A percentile compares a stretch with the other conserved stretches of the same genome.
phyloP scores from a whole-genome alignment of 345 rosid genomes.

The Noccaea caerulescens region DNA sequence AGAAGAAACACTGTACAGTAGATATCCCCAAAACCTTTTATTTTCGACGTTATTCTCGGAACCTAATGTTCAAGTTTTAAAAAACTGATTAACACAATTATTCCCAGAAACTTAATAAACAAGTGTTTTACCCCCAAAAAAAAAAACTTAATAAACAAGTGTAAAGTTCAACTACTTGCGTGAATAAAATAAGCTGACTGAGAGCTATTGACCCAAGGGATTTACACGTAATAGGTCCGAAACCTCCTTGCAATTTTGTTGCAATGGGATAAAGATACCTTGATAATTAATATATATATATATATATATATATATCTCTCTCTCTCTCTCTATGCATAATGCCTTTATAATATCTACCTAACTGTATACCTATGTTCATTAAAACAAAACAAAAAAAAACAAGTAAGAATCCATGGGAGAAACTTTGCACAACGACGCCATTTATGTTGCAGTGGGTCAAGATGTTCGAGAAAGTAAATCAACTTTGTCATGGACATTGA shows the following conservation, averaged over 20 bases:
- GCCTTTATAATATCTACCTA: not conserved
- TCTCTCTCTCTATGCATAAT: not conserved
- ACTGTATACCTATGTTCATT: not conserved
- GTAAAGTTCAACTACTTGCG: slow-evolving; percentile 20
- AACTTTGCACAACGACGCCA: slow-evolving; percentile 29
- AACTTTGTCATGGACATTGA: slow-evolving; percentile 58
- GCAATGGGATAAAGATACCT: not conserved
- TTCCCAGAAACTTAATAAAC: no score
- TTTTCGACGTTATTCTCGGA: not conserved
- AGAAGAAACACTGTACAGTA: not conserved
- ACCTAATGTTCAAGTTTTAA: not conserved
- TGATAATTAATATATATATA: no score
- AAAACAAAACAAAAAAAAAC: not conserved
- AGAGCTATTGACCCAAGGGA: slow-evolving; percentile 13
- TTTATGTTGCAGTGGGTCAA: slow-evolving; percentile 66
- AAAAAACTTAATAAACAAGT: slow-evolving; percentile 18
- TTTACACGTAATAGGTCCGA: slow-evolving; percentile 29
- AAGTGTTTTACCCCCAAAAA: not conserved
- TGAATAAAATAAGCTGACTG: slow-evolving; percentile 31
- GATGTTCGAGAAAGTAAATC: slow-evolving; percentile 49
- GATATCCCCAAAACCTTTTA: not conserved
- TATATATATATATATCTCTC: no score
- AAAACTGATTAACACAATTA: no score
- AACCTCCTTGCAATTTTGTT: slow-evolving; percentile 22
- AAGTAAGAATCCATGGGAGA: slow-evolving; percentile 36